Base-by-base conservation (phyloP, 257 asterid species). In the Ocimum tenuiflorum region DNA sequence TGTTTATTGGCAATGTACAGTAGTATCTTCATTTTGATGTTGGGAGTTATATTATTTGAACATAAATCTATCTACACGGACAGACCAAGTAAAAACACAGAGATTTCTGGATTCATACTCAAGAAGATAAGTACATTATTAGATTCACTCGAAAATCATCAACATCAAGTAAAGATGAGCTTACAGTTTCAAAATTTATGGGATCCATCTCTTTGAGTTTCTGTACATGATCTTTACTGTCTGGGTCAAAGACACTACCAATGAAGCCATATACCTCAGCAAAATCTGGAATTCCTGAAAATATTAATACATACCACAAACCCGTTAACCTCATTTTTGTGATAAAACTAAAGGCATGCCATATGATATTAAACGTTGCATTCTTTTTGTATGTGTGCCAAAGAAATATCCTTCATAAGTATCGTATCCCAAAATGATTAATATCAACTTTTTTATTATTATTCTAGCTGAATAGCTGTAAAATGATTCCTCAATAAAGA, bases 191-290 rank as follows among this genome's bases (percentile, higher is more conserved):
- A 60, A 89, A 85, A 77, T 89, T 87, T 42, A 92, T 92, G 19
- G 97, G 97, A 77, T 92, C 98, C 98, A 92, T 92, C 85, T 92
- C 98, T 85, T 92, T 85, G 50, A 92, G 96, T 83, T 86, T 89
- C 80, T 75, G 84, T 79, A 80, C 92, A 50, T 92, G 98, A 73
- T 80, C 89, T 68, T 60, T 77, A 73, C 82, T 72, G 49, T 75
- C 88, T 22, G 98, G 96, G 74, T 92, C 98, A 71, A 92, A 92
- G 73, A 92, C 91, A 57, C 96, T 89, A 62, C 97, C 98, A 48
- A 92, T 92, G 77, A 89, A 92, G 77, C 89, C 80, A 68, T 92
- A 92, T 20, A 92, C 96, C 82, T 87, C 98, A n/a, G 88, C 84
- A 80, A 92, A 92, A 83, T 92, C 98, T 12, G 96, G 98, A 69